These are phyloP conservation scores for Lactifluus pinguis DNA, from an alignment of 768 basidiomycete genomes.

Conservation along the genomic window DNA sequence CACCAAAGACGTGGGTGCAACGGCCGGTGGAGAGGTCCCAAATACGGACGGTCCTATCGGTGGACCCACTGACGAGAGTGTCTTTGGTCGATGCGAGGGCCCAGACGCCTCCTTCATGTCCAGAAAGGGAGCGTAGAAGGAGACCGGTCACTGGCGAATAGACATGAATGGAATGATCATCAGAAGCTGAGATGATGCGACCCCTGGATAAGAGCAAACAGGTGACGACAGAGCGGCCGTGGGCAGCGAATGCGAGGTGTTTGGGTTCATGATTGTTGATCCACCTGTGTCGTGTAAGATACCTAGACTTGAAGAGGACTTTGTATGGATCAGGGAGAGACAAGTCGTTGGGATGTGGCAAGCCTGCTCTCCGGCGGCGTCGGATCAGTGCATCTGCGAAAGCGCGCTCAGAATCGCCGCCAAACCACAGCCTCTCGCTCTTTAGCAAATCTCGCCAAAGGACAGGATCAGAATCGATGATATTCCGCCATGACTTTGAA, in stretches of 20 bases:
- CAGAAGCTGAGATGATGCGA: constrained; percentile 93
- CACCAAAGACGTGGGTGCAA: constrained; percentile 90
- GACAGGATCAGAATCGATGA: constrained; percentile 83
- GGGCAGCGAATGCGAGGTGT: constrained; percentile 77
- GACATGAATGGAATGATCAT: constrained; percentile 94
- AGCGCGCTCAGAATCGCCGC: constrained; percentile 71
- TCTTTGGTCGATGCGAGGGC: constrained; percentile 86
- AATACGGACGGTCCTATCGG: constrained; percentile 86
- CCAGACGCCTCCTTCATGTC: constrained; percentile 96
- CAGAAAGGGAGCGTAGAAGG: constrained; percentile 64
- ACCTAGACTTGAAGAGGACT: constrained; percentile 85
- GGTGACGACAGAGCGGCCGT: constrained; percentile 87
- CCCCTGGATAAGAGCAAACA: constrained; percentile 91
- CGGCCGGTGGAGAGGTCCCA: constrained; percentile 77
- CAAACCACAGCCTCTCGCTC: constrained; percentile 82
- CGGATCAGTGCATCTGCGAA: constrained; percentile 67
- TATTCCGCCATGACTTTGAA: constrained; percentile 80
- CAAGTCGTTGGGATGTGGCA: constrained; percentile 38
- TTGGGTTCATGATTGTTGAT: constrained; percentile 61
- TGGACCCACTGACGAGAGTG: constrained; percentile 84
- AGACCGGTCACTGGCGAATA: constrained; percentile 83
- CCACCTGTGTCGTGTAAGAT: constrained; percentile 75
- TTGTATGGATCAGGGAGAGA: constrained; percentile 84
- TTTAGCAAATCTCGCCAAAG: constrained; percentile 86
- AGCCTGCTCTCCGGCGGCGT: constrained; percentile 39